Percentiles rank a stretch among this genome's conserved stretches.
Conservation (phyloP, 192 early-diverging fungal species). For the Coemansia asiatica region DNA sequence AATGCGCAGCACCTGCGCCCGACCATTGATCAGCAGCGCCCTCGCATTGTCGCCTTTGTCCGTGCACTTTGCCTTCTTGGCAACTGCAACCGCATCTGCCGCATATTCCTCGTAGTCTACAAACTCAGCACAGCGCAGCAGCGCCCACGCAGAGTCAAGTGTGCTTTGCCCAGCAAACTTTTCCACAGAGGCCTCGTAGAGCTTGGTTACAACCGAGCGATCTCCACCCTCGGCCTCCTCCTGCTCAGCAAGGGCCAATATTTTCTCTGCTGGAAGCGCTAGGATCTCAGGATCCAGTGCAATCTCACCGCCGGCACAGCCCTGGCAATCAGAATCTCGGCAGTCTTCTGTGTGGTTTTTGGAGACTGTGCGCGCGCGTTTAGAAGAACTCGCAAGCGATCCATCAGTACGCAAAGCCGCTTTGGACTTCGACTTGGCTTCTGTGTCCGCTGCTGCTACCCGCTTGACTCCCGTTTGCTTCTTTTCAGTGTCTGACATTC, state of each 20-base stretch:
- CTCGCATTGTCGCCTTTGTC: slow-evolving; percentile 2
- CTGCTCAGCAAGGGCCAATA: slow-evolving; percentile 56
- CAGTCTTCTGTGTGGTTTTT: slow-evolving; percentile 59
- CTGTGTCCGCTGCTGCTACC: slow-evolving; percentile 6
- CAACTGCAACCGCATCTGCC: slow-evolving; percentile 8
- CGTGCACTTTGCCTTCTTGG: background rate
- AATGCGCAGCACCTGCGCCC: slow-evolving; percentile 25
- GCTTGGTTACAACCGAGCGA: slow-evolving; percentile 55
- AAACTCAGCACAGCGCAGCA: slow-evolving; percentile 33
- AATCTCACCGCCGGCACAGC: slow-evolving; percentile 65
- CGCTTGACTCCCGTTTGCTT: slow-evolving; percentile 17
- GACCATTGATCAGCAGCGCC: slow-evolving; percentile 16
- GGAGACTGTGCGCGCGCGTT: slow-evolving; percentile 22
- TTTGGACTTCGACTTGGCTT: background rate
- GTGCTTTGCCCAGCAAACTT: slow-evolving; percentile 40
- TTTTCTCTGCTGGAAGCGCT: slow-evolving; percentile 30
- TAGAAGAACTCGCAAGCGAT: background rate
- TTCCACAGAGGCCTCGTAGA: slow-evolving; percentile 62
- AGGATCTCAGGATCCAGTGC: slow-evolving; percentile 24
- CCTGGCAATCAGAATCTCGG: slow-evolving; percentile 57
- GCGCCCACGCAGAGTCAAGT: slow-evolving; percentile 22
- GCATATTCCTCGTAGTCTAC: slow-evolving; percentile 33
- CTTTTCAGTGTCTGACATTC: background rate
- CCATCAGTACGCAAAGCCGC: background rate
- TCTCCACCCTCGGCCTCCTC: slow-evolving; percentile 29